These are phyloP conservation scores for Pyrenophora graminea DNA, from an alignment of 2,329 filamentous ascomycete genomes.

Conservation along the genomic window DNA sequence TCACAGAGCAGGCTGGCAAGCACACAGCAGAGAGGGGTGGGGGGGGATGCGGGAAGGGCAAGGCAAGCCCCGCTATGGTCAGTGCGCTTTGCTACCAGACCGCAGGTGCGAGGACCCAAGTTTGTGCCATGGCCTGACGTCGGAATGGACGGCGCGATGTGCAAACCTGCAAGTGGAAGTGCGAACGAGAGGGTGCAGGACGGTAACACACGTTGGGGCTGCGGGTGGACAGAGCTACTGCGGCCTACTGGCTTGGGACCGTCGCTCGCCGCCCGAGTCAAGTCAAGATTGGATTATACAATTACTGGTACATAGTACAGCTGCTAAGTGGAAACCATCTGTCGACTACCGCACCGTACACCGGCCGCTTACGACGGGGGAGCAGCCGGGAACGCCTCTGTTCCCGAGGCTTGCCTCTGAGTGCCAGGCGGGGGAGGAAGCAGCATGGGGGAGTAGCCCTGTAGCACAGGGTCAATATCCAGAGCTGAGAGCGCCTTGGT, in stretches of 20 bases:
- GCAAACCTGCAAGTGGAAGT: not conserved
- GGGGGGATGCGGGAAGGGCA: constrained; percentile 26
- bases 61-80: constrained; percentile 16
- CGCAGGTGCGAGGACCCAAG: not conserved
- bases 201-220: constrained; percentile 1
- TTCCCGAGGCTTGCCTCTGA: constrained; percentile 46
- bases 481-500: not conserved
- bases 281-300: constrained; percentile 14
- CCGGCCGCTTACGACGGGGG: constrained; percentile 44
- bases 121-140: too few relatives aligned
- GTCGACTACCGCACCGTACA: not conserved
- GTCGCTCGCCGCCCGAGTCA: not conserved
- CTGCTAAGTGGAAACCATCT: constrained; percentile 9
- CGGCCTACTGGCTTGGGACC: constrained; percentile 1
- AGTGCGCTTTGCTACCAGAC: constrained; percentile 6
- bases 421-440: constrained; percentile 57
- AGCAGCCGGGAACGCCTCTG: constrained; percentile 55
- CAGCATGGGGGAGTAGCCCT: constrained; percentile 67
- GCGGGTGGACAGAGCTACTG: not conserved
- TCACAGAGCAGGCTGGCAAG: constrained; percentile 16
- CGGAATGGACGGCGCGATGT: too few relatives aligned
- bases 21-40: constrained; percentile 19
- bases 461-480: constrained; percentile 20
- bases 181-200: constrained; percentile 1
- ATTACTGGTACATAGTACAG: constrained; percentile 24